Evolutionary conservation across 345 rosid genomes (phyloP), one percentile per base, ranked within the genome.

Genomic region (Anacardium occidentale): DNA sequence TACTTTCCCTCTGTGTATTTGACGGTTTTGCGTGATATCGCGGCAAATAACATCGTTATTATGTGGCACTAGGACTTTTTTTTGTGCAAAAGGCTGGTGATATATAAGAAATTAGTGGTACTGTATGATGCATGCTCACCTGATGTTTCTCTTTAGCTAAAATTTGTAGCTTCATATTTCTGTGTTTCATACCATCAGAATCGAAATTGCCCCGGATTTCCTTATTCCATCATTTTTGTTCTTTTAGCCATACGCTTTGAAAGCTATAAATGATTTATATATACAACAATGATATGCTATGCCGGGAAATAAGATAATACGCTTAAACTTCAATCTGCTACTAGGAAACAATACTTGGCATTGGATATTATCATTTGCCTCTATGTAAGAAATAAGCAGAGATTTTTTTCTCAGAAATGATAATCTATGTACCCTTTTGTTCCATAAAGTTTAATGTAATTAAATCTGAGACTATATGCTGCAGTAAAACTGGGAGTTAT

Each of bases 41-140:
- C 55, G 79, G 85, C 79, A 83, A 72, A 85, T 79, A 75, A 67
- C 57, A 61, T 44, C n/a, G 22, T 34, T 44, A 54, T 25, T 37
- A 2, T 57, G 71, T 66, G n/a, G 17, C 51, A 34, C 25, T 58
- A 40, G 53, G 20, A 40, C 4, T 55, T 15, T 58, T 66, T 26
- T n/a, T n/a, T n/a, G 50, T 68, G 42, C 68, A 72, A 34, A 69
- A 26, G 57, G 70, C n/a, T 40, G 61, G 54, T 50, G 62, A 71
- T 44, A 24, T 4, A 40, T 48, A 20, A 4, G 40, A 62, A 32
- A 20, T 34, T 34, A 34, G 6, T 15, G 24, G 68, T 15, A 2
- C 32, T 54, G 32, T 67, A 7, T 21, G 13, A 10, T 61, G 74
- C 59, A 7, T n/a, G n/a, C 37, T 32, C 37, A 51, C 29, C 48